Evolutionary conservation across 805 yeast genomes (phyloP), one percentile per base, ranked within the genome.

Genomic region (Kodamaea leandrae): DNA sequence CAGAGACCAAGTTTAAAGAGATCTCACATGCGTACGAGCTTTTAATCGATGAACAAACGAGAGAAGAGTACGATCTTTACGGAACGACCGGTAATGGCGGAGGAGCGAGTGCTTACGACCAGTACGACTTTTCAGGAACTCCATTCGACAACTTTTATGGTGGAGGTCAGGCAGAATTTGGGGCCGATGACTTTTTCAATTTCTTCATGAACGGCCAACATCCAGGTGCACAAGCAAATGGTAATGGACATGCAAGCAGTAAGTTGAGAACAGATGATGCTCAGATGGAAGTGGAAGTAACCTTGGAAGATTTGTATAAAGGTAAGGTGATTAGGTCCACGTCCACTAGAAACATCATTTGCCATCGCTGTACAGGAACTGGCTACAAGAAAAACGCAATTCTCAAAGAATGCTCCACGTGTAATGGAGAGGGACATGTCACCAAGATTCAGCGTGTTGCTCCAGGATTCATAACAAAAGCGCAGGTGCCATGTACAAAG

Each of bases 21-120:
- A 77, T 91, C 43, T 76, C 83, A 14, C 84, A 83, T 46, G 98
- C 98, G 0, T 91, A 91, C 58, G 96, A 88, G 56, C 68, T 84
- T 3, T 64, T 91, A 44, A 77, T 79, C 20, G 95, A 90, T 58
- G 95, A 81, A 24, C 72, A 62, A 8, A 74, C 69, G 51, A 63
- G 89, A 44, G 63, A 63, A 27, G 72, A 77, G 33, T 84, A 83
- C 54, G 90, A 84, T 54, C 50, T 62, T 14, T 77, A 74, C 48
- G 85, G 84, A 12, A 55, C 69, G 8, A 51, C 64, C 6, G 35
- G 16, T 47, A 52, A 21, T 39, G 51, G 16, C 54, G 9, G n/a
- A 9, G 37, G 53, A 20, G 45, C 41, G 18, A 44, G 37, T 26
- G 50, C 42, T 20, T 21, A 37, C 28, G 43, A 39, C 10, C 59